Conservation (phyloP, 805 yeast species). For the Saccharomycopsis sp. region DNA sequence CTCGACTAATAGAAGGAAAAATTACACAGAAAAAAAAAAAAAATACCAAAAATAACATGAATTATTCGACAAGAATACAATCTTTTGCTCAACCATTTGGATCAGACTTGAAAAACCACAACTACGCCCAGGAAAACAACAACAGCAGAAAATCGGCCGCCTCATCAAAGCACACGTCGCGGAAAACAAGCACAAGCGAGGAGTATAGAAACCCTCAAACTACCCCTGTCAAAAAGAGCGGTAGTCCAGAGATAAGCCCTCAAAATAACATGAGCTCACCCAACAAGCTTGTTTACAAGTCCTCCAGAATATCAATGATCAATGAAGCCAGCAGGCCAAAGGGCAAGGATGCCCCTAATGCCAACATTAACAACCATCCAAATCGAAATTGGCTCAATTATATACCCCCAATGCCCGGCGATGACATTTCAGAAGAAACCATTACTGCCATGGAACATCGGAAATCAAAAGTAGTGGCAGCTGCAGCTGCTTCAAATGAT, state of each 20-base stretch:
- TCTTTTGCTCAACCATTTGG: conserved; percentile 11
- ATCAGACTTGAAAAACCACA: conserved; percentile 17
- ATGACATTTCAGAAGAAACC: not conserved
- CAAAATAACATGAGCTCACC: conserved; percentile 1
- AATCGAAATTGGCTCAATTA: conserved; percentile 21
- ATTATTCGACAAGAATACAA: no score
- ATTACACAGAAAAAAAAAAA: no score
- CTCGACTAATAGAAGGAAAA: no score
- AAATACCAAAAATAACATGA: no score
- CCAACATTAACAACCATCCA: not conserved
- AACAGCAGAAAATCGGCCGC: no score
- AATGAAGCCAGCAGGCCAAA: conserved; percentile 2
- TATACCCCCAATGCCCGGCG: conserved; percentile 26
- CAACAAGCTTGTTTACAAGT: not conserved
- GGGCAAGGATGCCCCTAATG: not conserved
- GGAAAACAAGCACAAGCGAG: no score
- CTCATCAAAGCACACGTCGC: conserved; percentile 3
- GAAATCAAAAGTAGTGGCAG: conserved; percentile 1
- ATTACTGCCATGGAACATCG: not conserved
- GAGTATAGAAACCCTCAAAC: no score
- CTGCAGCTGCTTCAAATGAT: no score
- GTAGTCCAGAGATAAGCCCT: no score
- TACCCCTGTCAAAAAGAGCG: no score
- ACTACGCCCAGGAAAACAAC: conserved; percentile 13
- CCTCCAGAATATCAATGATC: not conserved